Evolutionary conservation across 441 rosid species (phyloP).

Genomic region (Jatropha podagrica): DNA sequence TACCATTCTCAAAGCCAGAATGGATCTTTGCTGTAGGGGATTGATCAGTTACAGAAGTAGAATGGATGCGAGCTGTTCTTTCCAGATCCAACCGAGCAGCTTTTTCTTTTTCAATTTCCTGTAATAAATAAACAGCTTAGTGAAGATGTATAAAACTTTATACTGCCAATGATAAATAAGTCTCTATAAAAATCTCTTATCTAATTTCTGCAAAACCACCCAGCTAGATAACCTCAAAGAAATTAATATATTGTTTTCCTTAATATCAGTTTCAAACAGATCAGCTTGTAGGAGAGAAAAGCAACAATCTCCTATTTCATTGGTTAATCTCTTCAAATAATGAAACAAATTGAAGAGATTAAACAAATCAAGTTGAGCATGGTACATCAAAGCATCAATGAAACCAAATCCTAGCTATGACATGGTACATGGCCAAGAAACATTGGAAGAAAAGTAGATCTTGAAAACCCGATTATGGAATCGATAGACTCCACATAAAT

Average conservation of each 20-base stretch:
- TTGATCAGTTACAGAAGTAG: conserved; percentile 56
- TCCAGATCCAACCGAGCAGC: conserved; percentile 83
- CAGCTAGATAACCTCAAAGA: conserved; percentile 9
- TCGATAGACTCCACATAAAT: neutral
- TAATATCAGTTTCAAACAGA: neutral
- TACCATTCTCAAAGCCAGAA: conserved; percentile 76
- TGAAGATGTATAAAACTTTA: conserved; percentile 11
- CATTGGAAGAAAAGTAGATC: neutral
- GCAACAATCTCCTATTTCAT: neutral
- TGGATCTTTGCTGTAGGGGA: conserved; percentile 53
- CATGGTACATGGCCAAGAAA: conserved; percentile 3
- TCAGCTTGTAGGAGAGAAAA: neutral
- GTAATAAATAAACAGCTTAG: conserved; percentile 27
- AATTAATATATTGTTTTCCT: conserved; percentile 1
- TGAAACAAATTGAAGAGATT: no score
- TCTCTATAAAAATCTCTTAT: neutral
- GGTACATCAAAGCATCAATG: neutral
- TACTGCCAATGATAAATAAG: conserved; percentile 7
- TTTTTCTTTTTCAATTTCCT: conserved; percentile 93
- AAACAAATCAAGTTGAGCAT: conserved; percentile 3
- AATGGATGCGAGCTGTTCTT: conserved; percentile 51
- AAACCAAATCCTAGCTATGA: neutral
- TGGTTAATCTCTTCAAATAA: neutral
- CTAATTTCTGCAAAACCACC: neutral
- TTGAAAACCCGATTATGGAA: conserved; percentile 12